Evolutionary conservation across 1,284 basidiomycete genomes (phyloP), one percentile per base, ranked within the genome.

Genomic region (Mycena sp.): DNA sequence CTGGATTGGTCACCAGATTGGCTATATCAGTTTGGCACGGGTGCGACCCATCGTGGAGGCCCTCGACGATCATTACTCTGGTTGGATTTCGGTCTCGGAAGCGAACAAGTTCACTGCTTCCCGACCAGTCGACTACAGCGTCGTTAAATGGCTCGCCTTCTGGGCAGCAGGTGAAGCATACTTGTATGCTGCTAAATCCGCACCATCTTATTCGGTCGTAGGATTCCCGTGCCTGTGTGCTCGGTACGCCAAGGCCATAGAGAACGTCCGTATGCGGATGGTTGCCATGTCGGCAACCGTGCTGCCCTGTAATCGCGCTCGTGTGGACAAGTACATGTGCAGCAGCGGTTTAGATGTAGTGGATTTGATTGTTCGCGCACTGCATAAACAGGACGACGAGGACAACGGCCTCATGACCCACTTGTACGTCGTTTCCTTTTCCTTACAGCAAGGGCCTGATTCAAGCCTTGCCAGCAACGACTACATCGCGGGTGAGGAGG

Each of bases 21-120:
- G 38, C 2, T 51, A 28, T 40, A 51, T 51, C 35, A 51, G 32
- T 3, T 38, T 51, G 35, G 30, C 49, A 10, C 49, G 49, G 4
- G 23, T 40, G 49, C 49, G 35, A 51, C 49, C 49, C 30, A 51
- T 51, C 49, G 16, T 40, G 35, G 49, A 51, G 6, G 49, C 49
- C 14, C 26, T 51, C 26, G 49, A 40, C 49, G 49, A 14, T 23
- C 21, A 51, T 23, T n/a, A 2, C 11, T 51, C 49, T 26, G 49
- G 49, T 6, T 51, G 49, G 49, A 51, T 51, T 51, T 51, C 49
- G 19, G 17, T 51, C 23, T 14, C 1, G 1, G 49, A 51, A 28
- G 23, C 49, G 12, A 51, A 51, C 23, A 3, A 14, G 23, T 51
- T 51, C 35, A 51, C 23, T 12, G 17, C 49, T n/a, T 51, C 35